Conservation (phyloP, 176 grass and related monocot species). For the Avena insularis region DNA sequence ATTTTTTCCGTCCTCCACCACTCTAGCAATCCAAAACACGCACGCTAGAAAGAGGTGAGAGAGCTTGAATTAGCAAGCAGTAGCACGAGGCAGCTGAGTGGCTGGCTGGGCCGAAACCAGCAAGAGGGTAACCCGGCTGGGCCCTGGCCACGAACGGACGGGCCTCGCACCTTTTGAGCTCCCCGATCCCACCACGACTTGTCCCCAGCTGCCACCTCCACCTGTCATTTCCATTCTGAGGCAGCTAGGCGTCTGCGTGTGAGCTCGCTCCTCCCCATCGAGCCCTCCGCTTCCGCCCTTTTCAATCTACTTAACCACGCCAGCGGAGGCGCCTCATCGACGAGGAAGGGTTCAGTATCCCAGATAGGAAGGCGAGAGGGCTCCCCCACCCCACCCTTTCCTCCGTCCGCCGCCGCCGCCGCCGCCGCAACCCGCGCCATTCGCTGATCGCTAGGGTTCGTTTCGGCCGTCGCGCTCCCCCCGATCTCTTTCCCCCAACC, state of each 20-base stretch:
- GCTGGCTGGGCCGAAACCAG: background rate
- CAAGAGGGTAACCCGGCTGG: background rate
- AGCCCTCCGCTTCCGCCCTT: slow-evolving; percentile 32
- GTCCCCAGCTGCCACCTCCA: background rate
- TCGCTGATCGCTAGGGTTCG: slow-evolving; percentile 30
- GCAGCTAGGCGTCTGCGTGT: background rate
- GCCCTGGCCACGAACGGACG: background rate
- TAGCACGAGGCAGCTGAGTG: background rate
- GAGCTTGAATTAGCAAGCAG: background rate
- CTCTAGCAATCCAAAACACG: no score
- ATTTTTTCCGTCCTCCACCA: no score
- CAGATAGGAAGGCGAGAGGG: background rate
- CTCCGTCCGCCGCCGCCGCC: slow-evolving; percentile 13
- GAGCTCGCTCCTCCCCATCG: background rate
- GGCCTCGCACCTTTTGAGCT: slow-evolving; percentile 13
- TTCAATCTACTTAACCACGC: slow-evolving; percentile 30
- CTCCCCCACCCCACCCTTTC: background rate
- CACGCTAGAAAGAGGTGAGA: no score
- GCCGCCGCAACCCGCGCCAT: background rate
- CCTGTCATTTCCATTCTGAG: background rate
- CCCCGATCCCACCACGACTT: slow-evolving; percentile 46
- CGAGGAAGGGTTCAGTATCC: slow-evolving; percentile 26
- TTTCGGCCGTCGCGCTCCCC: background rate
- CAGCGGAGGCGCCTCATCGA: background rate
- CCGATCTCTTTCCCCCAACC: background rate